These are phyloP conservation scores for Verticillium dahliae DNA, from an alignment of 2,329 filamentous ascomycete genomes.

Conservation along the genomic window DNA sequence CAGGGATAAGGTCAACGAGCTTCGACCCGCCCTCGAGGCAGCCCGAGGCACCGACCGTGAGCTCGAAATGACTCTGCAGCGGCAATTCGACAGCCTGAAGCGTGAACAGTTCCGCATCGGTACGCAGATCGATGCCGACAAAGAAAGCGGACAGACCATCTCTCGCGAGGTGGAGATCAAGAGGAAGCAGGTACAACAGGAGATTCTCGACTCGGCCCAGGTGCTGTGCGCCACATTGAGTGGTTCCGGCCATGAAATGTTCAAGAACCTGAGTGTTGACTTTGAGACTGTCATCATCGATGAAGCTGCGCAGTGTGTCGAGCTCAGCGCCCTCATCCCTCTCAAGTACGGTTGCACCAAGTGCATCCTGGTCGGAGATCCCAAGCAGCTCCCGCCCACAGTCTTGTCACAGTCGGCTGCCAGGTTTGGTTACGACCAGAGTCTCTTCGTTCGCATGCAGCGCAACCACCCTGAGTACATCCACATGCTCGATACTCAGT, in stretches of 20 bases:
- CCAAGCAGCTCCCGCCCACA: conserved; percentile 92
- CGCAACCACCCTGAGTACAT: conserved; percentile 81
- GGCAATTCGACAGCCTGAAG: conserved; percentile 73
- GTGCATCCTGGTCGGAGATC: conserved; percentile 95
- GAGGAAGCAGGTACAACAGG: conserved; percentile 77
- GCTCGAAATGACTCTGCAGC: conserved; percentile 43
- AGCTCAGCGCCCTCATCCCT: conserved; percentile 91
- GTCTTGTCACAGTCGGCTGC: conserved; percentile 92
- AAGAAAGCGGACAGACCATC: conserved; percentile 76
- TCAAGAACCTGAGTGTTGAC: conserved; percentile 87
- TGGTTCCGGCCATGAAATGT: conserved; percentile 95
- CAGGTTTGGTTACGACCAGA: conserved; percentile 92
- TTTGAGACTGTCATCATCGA: conserved; percentile 99
- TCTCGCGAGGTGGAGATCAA: conserved; percentile 82
- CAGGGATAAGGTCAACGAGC: conserved; percentile 65
- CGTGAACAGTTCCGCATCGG: conserved; percentile 68
- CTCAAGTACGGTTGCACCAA: conserved; percentile 96
- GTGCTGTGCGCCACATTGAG: conserved; percentile 93
- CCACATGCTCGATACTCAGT: conserved; percentile 93
- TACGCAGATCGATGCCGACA: conserved; percentile 76
- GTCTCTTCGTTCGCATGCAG: conserved; percentile 97
- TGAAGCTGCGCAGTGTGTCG: conserved; percentile 96
- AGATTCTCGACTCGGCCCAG: conserved; percentile 84
- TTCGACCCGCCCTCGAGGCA: conserved; percentile 67
- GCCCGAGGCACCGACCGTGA: conserved; percentile 43